These are phyloP conservation scores for Phytopythium chamaehyphon DNA, from an alignment of 352 stramenopile species.

Conservation along the genomic window DNA sequence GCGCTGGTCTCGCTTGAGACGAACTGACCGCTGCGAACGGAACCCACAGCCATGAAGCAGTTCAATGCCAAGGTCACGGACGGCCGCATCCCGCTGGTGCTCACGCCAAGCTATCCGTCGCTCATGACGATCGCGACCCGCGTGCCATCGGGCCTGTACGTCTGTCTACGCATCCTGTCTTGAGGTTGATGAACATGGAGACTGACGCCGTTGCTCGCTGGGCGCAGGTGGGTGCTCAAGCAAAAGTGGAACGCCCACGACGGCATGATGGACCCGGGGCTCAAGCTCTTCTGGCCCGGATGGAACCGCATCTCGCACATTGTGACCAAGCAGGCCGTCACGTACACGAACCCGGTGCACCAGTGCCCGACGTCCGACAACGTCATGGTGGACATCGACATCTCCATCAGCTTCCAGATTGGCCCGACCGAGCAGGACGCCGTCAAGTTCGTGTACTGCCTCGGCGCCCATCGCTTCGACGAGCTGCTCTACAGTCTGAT, in stretches of 20 bases:
- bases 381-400: conserved; percentile 87
- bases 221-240: conserved; percentile 66
- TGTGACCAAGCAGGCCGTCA: conserved; percentile 82
- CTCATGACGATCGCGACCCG: conserved; percentile 25
- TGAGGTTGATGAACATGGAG: too few relatives aligned
- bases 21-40: too few relatives aligned
- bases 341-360: conserved; percentile 69
- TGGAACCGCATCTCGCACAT: conserved; percentile 86
- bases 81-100: conserved; percentile 24
- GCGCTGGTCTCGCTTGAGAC: too few relatives aligned
- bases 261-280: conserved; percentile 73
- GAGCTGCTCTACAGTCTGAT: conserved; percentile 76
- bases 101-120: conserved; percentile 19
- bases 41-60: conserved; percentile 19
- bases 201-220: not conserved
- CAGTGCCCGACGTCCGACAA: conserved; percentile 82
- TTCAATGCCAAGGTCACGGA: conserved; percentile 27
- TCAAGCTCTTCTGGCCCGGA: conserved; percentile 74
- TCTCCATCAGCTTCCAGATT: conserved; percentile 88
- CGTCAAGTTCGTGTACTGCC: conserved; percentile 79
- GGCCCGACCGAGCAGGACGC: conserved; percentile 71
- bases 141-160: conserved; percentile 22
- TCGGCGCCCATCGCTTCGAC: conserved; percentile 80
- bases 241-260: conserved; percentile 82
- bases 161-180: not conserved